phyloP scores from a whole-genome alignment of 306 rosid genomes.

The Rosa persica region DNA sequence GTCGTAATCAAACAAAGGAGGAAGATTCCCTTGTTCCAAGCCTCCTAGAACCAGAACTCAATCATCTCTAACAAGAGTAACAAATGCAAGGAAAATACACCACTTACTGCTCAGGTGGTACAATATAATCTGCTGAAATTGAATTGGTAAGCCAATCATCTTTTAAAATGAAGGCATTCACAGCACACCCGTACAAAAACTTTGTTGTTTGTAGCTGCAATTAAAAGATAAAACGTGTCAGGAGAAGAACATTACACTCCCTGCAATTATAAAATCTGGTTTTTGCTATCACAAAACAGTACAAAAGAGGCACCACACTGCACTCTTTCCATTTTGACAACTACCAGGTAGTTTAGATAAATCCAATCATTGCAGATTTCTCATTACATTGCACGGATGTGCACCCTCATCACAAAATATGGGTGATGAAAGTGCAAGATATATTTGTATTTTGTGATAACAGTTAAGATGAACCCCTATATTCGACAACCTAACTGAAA shows the following conservation, averaged over 20 bases:
- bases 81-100: slow-evolving; percentile 7
- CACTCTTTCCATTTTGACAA: background rate
- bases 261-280: background rate
- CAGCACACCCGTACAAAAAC: slow-evolving; percentile 89
- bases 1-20: background rate
- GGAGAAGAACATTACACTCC: background rate
- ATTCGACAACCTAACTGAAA: background rate
- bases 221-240: slow-evolving; percentile 28
- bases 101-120: slow-evolving; percentile 76
- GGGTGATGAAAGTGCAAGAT: background rate
- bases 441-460: background rate
- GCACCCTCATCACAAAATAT: background rate
- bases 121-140: slow-evolving; percentile 56
- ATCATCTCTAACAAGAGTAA: background rate
- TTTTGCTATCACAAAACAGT: background rate
- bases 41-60: background rate
- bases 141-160: slow-evolving; percentile 75
- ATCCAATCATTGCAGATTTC: background rate
- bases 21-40: background rate
- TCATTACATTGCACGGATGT: background rate
- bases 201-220: slow-evolving; percentile 77
- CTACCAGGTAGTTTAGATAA: background rate
- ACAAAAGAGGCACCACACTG: background rate
- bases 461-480: background rate
- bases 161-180: slow-evolving; percentile 64